These are phyloP conservation scores for Sporothrix variecibatus DNA, from an alignment of 2,329 filamentous ascomycete genomes.

Conservation along the genomic window DNA sequence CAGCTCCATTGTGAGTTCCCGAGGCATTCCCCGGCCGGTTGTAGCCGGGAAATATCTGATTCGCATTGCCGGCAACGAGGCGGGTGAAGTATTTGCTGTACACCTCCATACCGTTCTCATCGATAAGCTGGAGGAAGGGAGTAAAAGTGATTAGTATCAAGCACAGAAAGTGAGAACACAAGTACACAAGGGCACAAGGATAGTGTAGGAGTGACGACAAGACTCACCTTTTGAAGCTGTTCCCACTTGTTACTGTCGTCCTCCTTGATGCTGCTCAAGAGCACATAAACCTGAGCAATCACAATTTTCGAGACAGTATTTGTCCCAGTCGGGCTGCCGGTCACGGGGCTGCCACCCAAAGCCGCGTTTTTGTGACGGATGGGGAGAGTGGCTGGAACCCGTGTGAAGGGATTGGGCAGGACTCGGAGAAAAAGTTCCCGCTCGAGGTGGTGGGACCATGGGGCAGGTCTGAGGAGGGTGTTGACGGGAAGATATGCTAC, in stretches of 20 bases:
- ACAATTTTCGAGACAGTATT: slow-evolving; percentile 86
- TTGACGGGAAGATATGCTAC: slow-evolving; percentile 30
- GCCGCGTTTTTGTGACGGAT: slow-evolving; percentile 57
- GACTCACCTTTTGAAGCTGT: slow-evolving; percentile 82
- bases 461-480: slow-evolving; percentile 32
- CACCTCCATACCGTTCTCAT: slow-evolving; percentile 99
- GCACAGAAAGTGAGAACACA: too few species aligned
- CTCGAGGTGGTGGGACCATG: slow-evolving; percentile 63
- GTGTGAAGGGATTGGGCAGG: slow-evolving; percentile 60
- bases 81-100: slow-evolving; percentile 94
- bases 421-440: slow-evolving; percentile 66
- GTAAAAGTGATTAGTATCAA: background rate
- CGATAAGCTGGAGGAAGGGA: slow-evolving; percentile 68
- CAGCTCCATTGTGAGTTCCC: slow-evolving; percentile 74
- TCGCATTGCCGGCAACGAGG: slow-evolving; percentile 85
- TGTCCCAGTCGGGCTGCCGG: slow-evolving; percentile 62
- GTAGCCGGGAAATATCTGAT: slow-evolving; percentile 82
- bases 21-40: slow-evolving; percentile 72
- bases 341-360: slow-evolving; percentile 62
- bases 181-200: background rate
- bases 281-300: slow-evolving; percentile 90
- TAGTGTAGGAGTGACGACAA: background rate
- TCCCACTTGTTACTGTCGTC: slow-evolving; percentile 87
- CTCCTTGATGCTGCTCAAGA: slow-evolving; percentile 92
- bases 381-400: slow-evolving; percentile 57